Evolutionary conservation across 2,329 filamentous ascomycete genomes (phyloP).

Genomic region (Herpotrichia juniperi): DNA sequence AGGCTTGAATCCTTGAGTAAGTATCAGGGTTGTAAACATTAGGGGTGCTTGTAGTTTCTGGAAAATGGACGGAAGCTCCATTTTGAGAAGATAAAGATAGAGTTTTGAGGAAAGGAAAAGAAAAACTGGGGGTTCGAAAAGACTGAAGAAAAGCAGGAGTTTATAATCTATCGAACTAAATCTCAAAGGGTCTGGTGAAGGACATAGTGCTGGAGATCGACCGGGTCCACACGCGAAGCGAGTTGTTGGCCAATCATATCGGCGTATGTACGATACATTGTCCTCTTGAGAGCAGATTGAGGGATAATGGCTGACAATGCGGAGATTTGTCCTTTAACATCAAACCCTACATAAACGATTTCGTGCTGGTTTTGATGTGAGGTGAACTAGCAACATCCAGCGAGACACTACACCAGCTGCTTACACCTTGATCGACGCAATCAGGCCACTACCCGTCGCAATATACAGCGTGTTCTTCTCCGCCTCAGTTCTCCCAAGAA

Average conservation of each 20-base stretch:
- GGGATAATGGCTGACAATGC: too few species aligned
- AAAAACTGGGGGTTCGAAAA: not conserved
- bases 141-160: not conserved
- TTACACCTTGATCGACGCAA: conserved; percentile 17
- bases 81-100: not conserved
- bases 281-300: too few species aligned
- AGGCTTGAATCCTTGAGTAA: conserved; percentile 10
- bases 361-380: not conserved
- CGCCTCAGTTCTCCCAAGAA: conserved; percentile 14
- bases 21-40: conserved; percentile 5
- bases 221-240: not conserved
- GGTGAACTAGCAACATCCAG: not conserved
- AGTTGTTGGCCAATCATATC: not conserved
- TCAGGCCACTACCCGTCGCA: conserved; percentile 12
- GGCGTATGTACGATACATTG: not conserved
- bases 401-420: not conserved
- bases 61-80: conserved; percentile 14
- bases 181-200: not conserved
- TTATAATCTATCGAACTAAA: too few species aligned
- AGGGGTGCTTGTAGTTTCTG: conserved; percentile 9
- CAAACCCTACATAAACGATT: not conserved
- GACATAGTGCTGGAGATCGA: not conserved
- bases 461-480: conserved; percentile 24
- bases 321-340: too few species aligned
- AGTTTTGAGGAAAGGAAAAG: not conserved